Base-by-base conservation (phyloP, 2,329 filamentous ascomycete genomes). In the Colletotrichum tofieldiae region DNA sequence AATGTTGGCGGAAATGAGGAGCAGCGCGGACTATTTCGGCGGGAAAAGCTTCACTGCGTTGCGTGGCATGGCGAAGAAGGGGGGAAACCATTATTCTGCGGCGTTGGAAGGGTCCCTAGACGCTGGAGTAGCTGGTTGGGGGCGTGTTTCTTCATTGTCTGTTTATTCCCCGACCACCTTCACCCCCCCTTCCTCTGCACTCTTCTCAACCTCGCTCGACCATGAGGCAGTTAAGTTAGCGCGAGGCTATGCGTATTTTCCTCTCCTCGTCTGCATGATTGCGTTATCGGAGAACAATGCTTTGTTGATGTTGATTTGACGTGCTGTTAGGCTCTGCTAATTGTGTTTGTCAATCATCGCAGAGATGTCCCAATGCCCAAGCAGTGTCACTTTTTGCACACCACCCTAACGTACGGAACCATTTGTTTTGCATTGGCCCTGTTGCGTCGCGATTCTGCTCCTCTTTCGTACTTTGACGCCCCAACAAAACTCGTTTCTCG, bases 211-310 rank as follows among this genome's bases (percentile, higher is more conserved):
- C 47, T 52, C 14, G 35, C 43, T 56, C 35, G 67, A 37, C 32
- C 54, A 35, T 58, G 64, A 68, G 51, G 58, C 65, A 37, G 58
- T 51, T 45, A 63, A 37, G 26, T 65, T 72, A 32, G 47, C 59
- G 47, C 47, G 54, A 64, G 70, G 54, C 65, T 72, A 59, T 72
- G 65, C 70, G 65, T 39, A 18, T n/a, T 23, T 32, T 55, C 7
- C 26, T 23, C 49, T 54, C 29, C 39, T 52, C 3, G 41, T 55
- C 39, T 45, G 29, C 56, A 37, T 67, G 49, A 45, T 58, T 51
- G 65, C 54, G 65, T 55, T 60, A 49, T 65, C 45, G 60, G 65
- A 71, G 54, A 61, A 72, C 70, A 72, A 72, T 72, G 65, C 65
- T 70, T 70, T 72, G 70, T 72, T 43, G 52, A 35, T 18, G 3